Percentiles rank a stretch among this genome's conserved stretches.
phyloP scores from a whole-genome alignment of 1,284 basidiomycete species.

The Heterobasidion annosum region DNA sequence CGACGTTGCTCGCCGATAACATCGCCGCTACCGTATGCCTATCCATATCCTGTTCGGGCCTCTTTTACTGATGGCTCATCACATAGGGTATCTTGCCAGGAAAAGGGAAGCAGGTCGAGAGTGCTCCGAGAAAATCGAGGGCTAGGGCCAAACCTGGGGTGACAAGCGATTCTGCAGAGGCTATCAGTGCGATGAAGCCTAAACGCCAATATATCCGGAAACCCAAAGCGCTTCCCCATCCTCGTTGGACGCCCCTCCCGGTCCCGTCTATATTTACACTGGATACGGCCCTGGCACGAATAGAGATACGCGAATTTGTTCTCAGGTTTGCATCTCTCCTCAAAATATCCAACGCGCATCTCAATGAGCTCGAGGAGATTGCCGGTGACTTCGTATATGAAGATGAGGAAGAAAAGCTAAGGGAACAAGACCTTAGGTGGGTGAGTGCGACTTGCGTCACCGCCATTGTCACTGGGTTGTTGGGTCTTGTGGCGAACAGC shows the following conservation, averaged over 20 bases:
- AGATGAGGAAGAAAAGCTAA: constrained; percentile 22
- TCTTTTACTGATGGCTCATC: not conserved
- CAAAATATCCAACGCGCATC: constrained; percentile 40
- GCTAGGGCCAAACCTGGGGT: constrained; percentile 10
- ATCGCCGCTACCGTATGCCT: constrained; percentile 22
- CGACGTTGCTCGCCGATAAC: constrained; percentile 26
- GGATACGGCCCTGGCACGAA: constrained; percentile 44
- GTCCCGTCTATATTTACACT: constrained; percentile 35
- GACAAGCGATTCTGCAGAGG: constrained; percentile 7
- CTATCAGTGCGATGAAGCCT: constrained; percentile 10
- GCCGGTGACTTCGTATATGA: constrained; percentile 22
- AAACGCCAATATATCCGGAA: constrained; percentile 13
- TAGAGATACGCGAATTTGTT: constrained; percentile 66
- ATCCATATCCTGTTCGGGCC: not conserved
- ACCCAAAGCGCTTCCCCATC: constrained; percentile 19
- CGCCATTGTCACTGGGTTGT: constrained; percentile 46
- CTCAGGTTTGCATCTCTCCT: constrained; percentile 50
- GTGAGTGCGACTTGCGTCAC: constrained; percentile 56
- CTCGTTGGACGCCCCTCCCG: constrained; percentile 37
- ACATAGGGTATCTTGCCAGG: constrained; percentile 18
- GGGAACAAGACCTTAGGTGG: constrained; percentile 37
- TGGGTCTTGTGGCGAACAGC: constrained; percentile 40
- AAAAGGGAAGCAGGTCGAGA: constrained; percentile 14
- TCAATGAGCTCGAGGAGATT: constrained; percentile 61
- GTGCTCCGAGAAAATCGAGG: constrained; percentile 8